Base-by-base conservation (phyloP, 225 moss, liverwort and hornwort genomes). In the Bryum argenteum region DNA sequence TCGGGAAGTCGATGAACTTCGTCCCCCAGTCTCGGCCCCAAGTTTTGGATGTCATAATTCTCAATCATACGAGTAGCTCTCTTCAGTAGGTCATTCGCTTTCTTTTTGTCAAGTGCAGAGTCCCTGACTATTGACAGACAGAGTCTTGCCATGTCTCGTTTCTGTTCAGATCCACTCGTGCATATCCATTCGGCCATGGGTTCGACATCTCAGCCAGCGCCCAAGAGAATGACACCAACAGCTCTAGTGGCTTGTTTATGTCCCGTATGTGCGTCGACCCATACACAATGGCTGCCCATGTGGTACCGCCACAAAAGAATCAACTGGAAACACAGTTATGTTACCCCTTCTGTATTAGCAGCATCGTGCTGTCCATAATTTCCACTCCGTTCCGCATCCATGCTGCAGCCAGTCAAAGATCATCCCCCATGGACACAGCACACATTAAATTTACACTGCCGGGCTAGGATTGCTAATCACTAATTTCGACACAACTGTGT, bases 311-410 rank as follows among this genome's bases (percentile, higher is more conserved):
- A 73, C 75, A 71, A 80, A 77, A 66, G 80, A 77, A 79, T 83
- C 76, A 71, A 72, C 64, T 77, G 79, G 65, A 72, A 69, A 59
- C 70, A 77, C 74, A 71, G 70, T 74, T 63, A 71, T 80, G 84
- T 58, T 79, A 77, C 78, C 74, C 64, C 63, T 55, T 66, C 67
- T 62, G 71, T 67, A 74, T 70, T 74, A 74, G 77, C 77, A 84
- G 71, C 77, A 77, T 71, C 77, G 50, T 71, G 80, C 74, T 54
- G 66, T 75, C 57, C 70, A 73, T 80, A 80, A 77, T 77, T 70
- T 80, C 77, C 84, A 77, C 77, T 74, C 74, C 71, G 67, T 56
- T 74, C 80, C 77, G 80, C 84, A 78, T 60, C 69, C 80, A 80
- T 77, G 80, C 83, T 83, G 61, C 66, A 83, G 13, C 26, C 69